A percentile compares a stretch with the other conserved stretches of the same genome.
Conservation (phyloP, 805 yeast species). For the Cephaloascus albidus region DNA sequence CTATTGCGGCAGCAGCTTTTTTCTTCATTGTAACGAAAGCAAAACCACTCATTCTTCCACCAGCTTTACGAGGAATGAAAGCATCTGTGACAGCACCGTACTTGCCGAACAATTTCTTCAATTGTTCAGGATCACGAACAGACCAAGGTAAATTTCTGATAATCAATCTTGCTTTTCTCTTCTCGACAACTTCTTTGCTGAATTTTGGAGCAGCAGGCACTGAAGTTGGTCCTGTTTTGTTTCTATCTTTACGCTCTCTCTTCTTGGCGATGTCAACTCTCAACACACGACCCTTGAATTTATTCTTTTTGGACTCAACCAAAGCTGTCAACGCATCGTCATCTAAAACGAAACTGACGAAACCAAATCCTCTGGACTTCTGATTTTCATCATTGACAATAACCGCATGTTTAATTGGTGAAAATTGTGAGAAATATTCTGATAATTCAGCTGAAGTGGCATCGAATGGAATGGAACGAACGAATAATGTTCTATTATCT, state of each 20-base stretch:
- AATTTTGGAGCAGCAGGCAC: constrained; percentile 1
- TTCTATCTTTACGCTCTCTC: constrained; percentile 61
- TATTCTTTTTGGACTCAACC: constrained; percentile 51
- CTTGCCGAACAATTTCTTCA: constrained; percentile 60
- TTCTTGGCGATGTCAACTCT: constrained; percentile 86
- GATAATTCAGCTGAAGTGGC: constrained; percentile 78
- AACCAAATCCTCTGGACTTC: constrained; percentile 89
- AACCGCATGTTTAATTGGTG: constrained; percentile 93
- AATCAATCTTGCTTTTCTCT: constrained; percentile 79
- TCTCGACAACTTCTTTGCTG: constrained; percentile 38
- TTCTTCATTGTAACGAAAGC: constrained; percentile 90
- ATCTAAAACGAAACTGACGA: constrained; percentile 78
- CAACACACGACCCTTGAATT: constrained; percentile 56
- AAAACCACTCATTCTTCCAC: constrained; percentile 89
- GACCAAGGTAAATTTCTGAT: constrained; percentile 96
- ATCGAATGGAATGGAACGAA: constrained; percentile 72
- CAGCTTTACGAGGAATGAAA: constrained; percentile 77
- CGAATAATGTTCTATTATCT: constrained; percentile 66
- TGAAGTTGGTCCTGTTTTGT: constrained; percentile 6
- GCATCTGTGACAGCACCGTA: constrained; percentile 88
- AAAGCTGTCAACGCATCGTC: constrained; percentile 80
- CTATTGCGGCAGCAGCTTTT: constrained; percentile 65
- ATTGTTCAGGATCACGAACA: constrained; percentile 63
- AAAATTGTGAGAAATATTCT: constrained; percentile 82
- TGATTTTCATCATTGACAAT: constrained; percentile 73